These are phyloP conservation scores for Thelonectria discophora DNA, from an alignment of 2,329 filamentous ascomycete species.

Conservation along the genomic window DNA sequence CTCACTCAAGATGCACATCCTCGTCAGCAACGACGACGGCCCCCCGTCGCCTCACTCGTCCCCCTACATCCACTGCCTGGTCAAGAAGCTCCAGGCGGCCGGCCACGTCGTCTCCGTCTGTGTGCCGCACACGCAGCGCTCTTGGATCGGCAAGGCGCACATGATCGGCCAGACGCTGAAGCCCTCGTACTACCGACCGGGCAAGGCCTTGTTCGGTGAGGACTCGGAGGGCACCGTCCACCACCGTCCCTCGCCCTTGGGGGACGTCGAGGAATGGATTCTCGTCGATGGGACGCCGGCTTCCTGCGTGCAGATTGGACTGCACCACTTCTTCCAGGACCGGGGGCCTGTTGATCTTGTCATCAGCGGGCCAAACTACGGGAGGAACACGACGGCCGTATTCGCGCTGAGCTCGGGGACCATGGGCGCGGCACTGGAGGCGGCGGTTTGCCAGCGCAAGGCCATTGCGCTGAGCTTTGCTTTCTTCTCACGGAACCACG, in stretches of 20 bases:
- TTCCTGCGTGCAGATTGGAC: constrained; percentile 81
- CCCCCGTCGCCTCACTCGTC: constrained; percentile 81
- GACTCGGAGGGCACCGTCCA: constrained; percentile 71
- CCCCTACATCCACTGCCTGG: constrained; percentile 80
- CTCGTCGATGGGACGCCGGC: constrained; percentile 84
- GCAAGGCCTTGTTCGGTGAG: constrained; percentile 51
- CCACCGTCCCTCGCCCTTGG: constrained; percentile 61
- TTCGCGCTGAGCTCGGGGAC: constrained; percentile 83
- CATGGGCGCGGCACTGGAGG: constrained; percentile 79
- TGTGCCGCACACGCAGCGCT: constrained; percentile 89
- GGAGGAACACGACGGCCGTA: constrained; percentile 81
- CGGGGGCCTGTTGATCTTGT: constrained; percentile 78
- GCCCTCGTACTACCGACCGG: constrained; percentile 81
- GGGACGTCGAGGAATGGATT: constrained; percentile 78
- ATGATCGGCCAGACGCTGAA: constrained; percentile 89
- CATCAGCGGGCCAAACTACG: constrained; percentile 83
- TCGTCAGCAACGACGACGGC: constrained; percentile 82
- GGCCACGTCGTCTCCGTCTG: constrained; percentile 93
- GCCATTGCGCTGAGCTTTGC: constrained; percentile 89
- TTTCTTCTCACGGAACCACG: constrained; percentile 86
- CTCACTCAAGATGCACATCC: constrained; percentile 64
- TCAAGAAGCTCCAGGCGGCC: constrained; percentile 73
- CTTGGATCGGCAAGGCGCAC: constrained; percentile 98
- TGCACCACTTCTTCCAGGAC: constrained; percentile 81
- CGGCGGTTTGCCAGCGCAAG: constrained; percentile 72